Evolutionary conservation across 371 early-diverging fungal genomes (phyloP).

Genomic region (Mortierella sp.): DNA sequence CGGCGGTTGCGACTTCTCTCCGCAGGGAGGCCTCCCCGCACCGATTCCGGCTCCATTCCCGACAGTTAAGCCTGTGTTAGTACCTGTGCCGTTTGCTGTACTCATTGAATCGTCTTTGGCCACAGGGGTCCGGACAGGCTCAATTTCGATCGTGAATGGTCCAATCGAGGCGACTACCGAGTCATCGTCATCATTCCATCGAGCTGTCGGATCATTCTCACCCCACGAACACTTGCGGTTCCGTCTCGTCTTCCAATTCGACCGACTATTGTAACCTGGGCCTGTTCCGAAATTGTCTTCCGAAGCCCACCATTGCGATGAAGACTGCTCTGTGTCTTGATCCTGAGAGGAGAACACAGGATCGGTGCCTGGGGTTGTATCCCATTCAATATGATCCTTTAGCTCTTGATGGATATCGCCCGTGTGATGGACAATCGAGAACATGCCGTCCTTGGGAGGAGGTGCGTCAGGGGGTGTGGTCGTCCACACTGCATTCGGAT

Average conservation of each 20-base stretch:
- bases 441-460: neutral
- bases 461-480: conserved; percentile 36
- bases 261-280: neutral
- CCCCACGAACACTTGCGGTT: conserved; percentile 41
- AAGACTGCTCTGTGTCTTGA: conserved; percentile 13
- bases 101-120: neutral
- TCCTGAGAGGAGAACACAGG: neutral
- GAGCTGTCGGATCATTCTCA: conserved; percentile 29
- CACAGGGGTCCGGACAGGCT: neutral
- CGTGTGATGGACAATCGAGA: conserved; percentile 7
- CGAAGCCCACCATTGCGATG: conserved; percentile 5
- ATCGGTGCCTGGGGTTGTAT: conserved; percentile 1
- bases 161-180: neutral
- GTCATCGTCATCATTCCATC: conserved; percentile 28
- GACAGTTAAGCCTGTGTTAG: neutral
- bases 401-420: conserved; percentile 20
- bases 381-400: conserved; percentile 45
- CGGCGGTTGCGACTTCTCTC: conserved; percentile 1
- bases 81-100: neutral
- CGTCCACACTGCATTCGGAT: conserved; percentile 37
- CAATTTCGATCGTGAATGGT: neutral
- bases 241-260: neutral
- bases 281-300: neutral
- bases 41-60: conserved; percentile 3
- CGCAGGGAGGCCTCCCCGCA: conserved; percentile 5